Conservation (phyloP, 768 basidiomycete genomes). For the Boletus speciosus region DNA sequence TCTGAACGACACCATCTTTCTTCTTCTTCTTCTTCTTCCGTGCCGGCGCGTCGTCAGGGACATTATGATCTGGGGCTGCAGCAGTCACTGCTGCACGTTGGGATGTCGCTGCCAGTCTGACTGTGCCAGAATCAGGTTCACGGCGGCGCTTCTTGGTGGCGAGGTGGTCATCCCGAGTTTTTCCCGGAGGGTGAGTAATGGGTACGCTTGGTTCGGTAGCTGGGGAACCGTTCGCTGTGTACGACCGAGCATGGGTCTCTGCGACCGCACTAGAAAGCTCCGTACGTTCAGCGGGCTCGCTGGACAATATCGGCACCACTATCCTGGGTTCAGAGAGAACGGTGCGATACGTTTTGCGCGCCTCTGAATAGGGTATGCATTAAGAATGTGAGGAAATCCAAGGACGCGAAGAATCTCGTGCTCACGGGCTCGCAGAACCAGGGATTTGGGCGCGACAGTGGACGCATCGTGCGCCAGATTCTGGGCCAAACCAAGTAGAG, state of each 20-base stretch:
- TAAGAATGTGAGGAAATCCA: not conserved
- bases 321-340: constrained; percentile 72
- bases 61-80: not conserved
- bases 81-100: not conserved
- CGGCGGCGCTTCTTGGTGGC: constrained; percentile 21
- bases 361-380: constrained; percentile 45
- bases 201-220: not conserved
- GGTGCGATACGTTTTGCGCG: constrained; percentile 76
- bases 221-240: not conserved
- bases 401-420: constrained; percentile 29
- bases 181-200: not conserved
- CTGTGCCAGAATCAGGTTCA: constrained; percentile 13
- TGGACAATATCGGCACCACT: constrained; percentile 43
- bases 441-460: constrained; percentile 58
- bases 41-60: constrained; percentile 1
- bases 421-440: constrained; percentile 73
- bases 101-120: not conserved
- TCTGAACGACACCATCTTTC: not conserved
- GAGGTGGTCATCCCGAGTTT: not conserved
- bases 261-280: not conserved
- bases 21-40: constrained; percentile 26
- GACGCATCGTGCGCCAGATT: constrained; percentile 63
- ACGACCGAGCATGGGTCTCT: not conserved
- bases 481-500: constrained; percentile 64
- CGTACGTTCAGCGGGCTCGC: not conserved